phyloP scores from a whole-genome alignment of 768 basidiomycete genomes.

The Mycena venus region DNA sequence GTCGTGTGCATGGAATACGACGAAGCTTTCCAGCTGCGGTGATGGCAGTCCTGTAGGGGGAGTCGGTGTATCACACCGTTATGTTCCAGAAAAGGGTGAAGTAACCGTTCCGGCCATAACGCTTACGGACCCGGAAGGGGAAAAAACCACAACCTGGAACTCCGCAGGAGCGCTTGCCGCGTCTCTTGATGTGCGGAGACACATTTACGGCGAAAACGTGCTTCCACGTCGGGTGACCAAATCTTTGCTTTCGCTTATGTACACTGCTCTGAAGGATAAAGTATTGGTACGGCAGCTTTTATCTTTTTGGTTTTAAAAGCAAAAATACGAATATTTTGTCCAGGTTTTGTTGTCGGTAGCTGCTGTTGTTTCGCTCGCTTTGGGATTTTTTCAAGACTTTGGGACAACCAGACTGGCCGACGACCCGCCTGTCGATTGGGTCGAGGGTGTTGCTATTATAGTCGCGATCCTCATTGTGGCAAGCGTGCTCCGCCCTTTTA shows the following conservation, averaged over 20 bases:
- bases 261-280: constrained; percentile 90
- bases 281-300: constrained; percentile 72
- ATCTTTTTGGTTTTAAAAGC: not conserved
- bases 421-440: constrained; percentile 94
- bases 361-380: constrained; percentile 91
- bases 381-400: constrained; percentile 95
- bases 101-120: constrained; percentile 51
- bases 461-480: constrained; percentile 83
- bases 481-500: constrained; percentile 41
- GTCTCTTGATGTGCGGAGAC: constrained; percentile 69
- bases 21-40: constrained; percentile 26
- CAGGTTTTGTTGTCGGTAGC: constrained; percentile 93
- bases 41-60: constrained; percentile 38
- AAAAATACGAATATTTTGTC: not conserved
- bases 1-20: constrained; percentile 20
- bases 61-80: constrained; percentile 35
- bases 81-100: constrained; percentile 40
- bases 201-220: constrained; percentile 82
- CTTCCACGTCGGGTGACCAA: constrained; percentile 81
- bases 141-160: constrained; percentile 32
- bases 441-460: constrained; percentile 91
- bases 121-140: constrained; percentile 56
- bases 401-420: constrained; percentile 71
- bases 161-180: constrained; percentile 53
- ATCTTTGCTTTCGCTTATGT: constrained; percentile 82